These are phyloP conservation scores for Ambrosia trifida DNA, from an alignment of 129 eudicot species.

Conservation along the genomic window DNA sequence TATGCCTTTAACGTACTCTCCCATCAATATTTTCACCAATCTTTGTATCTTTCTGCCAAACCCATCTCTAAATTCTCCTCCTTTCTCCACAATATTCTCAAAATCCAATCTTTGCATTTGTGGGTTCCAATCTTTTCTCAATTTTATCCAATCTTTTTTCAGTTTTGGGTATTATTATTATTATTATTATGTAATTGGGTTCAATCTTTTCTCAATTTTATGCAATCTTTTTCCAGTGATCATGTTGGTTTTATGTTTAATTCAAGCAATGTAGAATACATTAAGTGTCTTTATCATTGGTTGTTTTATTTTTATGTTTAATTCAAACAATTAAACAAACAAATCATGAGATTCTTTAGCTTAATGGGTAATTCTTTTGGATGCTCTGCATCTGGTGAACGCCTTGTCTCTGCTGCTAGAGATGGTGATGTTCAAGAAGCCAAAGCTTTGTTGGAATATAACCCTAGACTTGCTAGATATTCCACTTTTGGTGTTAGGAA, in stretches of 20 bases:
- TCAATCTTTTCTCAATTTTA: slow-evolving; percentile 9
- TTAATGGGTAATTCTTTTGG: slow-evolving; percentile 92
- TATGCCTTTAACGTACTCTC: slow-evolving; percentile 12
- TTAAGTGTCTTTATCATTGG: slow-evolving; percentile 4
- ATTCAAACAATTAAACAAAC: neutral
- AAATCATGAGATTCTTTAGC: slow-evolving; percentile 71
- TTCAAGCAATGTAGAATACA: slow-evolving; percentile 11
- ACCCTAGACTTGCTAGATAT: slow-evolving; percentile 84
- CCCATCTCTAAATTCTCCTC: slow-evolving; percentile 1
- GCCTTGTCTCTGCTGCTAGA: slow-evolving; percentile 93
- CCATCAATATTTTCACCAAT: slow-evolving; percentile 16
- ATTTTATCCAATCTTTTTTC: neutral
- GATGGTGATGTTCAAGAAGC: slow-evolving; percentile 99
- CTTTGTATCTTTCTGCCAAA: slow-evolving; percentile 11
- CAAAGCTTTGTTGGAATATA: slow-evolving; percentile 77
- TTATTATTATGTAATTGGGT: neutral
- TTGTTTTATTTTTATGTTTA: slow-evolving; percentile 5
- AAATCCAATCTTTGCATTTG: slow-evolving; percentile 16
- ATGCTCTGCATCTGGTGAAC: slow-evolving; percentile 94
- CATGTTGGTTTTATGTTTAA: neutral
- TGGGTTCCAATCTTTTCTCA: slow-evolving; percentile 23
- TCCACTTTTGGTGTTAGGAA: slow-evolving; percentile 91
- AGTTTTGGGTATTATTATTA: slow-evolving; percentile 3
- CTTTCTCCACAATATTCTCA: slow-evolving; percentile 23
- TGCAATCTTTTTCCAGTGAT: neutral